Base-by-base conservation (phyloP, 345 rosid species). In the Eucalyptus virginea region DNA sequence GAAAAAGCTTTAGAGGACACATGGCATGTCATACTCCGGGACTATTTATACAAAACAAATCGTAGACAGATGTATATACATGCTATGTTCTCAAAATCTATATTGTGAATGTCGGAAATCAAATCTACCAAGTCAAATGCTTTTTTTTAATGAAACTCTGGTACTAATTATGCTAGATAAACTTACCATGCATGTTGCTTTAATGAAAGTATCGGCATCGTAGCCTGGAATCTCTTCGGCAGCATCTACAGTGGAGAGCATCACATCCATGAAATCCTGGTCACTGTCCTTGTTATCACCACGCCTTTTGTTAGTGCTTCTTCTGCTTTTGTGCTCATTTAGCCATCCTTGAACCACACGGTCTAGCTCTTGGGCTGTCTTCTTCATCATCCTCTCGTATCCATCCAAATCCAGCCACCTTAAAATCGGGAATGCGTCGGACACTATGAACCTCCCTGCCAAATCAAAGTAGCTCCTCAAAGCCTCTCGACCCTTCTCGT, bases 401-500 rank as follows among this genome's bases (percentile, higher is more conserved):
- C 91, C 94, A 9, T 92, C 94, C 19, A 93, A 51, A 65, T 93
- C 94, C 67, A 92, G 9, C 90, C 90, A 91, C 47, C 93, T 88
- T 65, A 92, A 87, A 85, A 52, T 91, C 3, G 94, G 93, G 8
- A 92, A 34, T 19, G 90, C 91, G 67, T 92, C 93, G 28, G 91
- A 87, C 50, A 88, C 86, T 77, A 89, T 49, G 32, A 91, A 92
- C 81, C 58, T 89, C 56, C 92, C 94, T n/a, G 81, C 6, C 52
- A 60, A 65, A 3, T 89, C 90, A 17, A 81, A 86, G 69, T 88
- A 88, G 6, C 32, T 60, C 45, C 37, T 87, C 24, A 91, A 7
- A 19, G 86, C 88, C 42, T 89, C 19, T 32, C 44, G 45, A 85
- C 88, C 89, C 56, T 34, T 51, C 87, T 52, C 18, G 9, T 83